phyloP scores from a whole-genome alignment of 805 yeast genomes.

The Zygosaccharomyces bisporus region DNA sequence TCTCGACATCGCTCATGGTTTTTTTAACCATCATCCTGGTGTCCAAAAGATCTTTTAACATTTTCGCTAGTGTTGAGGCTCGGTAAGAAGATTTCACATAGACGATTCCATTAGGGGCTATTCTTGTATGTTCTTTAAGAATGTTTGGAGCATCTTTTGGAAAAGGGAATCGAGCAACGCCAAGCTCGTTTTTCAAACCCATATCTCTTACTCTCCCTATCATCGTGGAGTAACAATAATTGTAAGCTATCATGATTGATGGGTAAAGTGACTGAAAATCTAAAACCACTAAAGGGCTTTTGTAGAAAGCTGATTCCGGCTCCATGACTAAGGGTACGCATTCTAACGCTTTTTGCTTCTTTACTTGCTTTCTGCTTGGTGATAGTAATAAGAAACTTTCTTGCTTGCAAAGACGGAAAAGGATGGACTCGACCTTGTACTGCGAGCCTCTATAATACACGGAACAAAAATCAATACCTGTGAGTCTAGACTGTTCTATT shows the following conservation, averaged over 20 bases:
- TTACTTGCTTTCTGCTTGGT: constrained; percentile 77
- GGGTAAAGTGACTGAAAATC: constrained; percentile 96
- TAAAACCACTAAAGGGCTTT: constrained; percentile 82
- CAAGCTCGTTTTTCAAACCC: constrained; percentile 46
- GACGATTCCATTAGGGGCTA: constrained; percentile 86
- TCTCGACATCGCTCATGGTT: constrained; percentile 51
- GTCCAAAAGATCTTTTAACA: constrained; percentile 79
- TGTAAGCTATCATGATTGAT: constrained; percentile 85
- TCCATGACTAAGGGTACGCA: constrained; percentile 91
- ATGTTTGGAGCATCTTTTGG: constrained; percentile 55
- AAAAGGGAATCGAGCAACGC: constrained; percentile 48
- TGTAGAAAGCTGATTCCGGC: constrained; percentile 79
- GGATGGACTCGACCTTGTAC: constrained; percentile 83
- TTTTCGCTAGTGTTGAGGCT: constrained; percentile 70
- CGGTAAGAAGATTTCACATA: constrained; percentile 66
- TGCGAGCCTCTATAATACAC: constrained; percentile 91
- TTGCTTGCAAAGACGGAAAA: constrained; percentile 67
- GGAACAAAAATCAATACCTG: constrained; percentile 88
- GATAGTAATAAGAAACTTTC: constrained; percentile 72
- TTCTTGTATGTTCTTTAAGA: constrained; percentile 49
- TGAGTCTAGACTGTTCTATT: constrained; percentile 75
- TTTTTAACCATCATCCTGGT: constrained; percentile 74
- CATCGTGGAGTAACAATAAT: constrained; percentile 76
- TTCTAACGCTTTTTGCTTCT: constrained; percentile 79
- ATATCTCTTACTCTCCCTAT: constrained; percentile 59